Conservation (phyloP, 2,329 filamentous ascomycete genomes). For the Falciphora oryzae region DNA sequence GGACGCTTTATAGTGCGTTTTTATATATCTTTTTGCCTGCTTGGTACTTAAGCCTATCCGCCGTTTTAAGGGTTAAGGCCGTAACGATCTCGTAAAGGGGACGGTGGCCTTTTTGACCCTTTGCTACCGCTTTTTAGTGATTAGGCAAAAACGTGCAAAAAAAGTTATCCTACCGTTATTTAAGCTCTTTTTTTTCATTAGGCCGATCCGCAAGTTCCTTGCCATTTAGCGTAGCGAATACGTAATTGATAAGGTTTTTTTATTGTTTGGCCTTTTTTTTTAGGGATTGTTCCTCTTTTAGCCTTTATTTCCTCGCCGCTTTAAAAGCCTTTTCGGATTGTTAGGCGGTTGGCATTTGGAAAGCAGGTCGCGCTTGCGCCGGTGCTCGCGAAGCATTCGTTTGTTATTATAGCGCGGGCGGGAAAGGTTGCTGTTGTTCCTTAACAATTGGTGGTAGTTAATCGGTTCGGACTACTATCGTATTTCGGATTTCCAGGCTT, state of each 20-base stretch:
- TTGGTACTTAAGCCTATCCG: not conserved
- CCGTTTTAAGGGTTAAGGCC: not conserved
- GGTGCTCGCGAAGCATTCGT: no score
- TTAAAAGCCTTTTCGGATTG: no score
- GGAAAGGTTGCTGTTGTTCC: no score
- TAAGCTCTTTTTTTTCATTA: no score
- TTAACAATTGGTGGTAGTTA: no score
- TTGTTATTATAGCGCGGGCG: no score
- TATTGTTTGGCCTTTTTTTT: not conserved
- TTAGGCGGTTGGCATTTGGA: no score
- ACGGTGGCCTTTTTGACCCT: not conserved
- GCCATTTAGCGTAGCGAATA: not conserved
- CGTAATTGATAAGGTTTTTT: no score
- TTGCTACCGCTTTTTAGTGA: not conserved
- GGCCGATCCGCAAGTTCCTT: not conserved
- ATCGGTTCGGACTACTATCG: no score
- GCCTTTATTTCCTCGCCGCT: not conserved
- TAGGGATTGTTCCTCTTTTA: not conserved
- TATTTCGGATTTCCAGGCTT: no score
- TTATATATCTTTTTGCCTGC: not conserved
- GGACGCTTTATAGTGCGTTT: not conserved
- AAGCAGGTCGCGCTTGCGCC: no score
- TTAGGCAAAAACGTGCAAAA: not conserved
- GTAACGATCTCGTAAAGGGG: not conserved
- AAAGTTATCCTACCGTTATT: not conserved